phyloP scores from a whole-genome alignment of 768 basidiomycete species.

The Tylopilus felleus region DNA sequence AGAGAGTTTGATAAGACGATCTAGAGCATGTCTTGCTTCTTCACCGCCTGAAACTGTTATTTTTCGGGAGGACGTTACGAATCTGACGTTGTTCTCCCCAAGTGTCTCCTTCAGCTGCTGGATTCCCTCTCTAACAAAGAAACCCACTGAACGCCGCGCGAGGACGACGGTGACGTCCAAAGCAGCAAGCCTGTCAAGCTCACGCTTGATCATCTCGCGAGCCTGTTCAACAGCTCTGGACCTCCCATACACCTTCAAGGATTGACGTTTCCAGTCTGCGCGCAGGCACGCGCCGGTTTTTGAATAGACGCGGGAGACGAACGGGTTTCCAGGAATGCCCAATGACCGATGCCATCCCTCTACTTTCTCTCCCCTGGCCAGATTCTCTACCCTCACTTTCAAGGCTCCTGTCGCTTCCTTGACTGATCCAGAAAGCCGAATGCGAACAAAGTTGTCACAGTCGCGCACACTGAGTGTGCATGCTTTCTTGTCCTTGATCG shows the following conservation, averaged over 20 bases:
- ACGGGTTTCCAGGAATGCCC: conserved; percentile 22
- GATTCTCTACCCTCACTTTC: conserved; percentile 57
- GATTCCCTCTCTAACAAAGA: conserved; percentile 50
- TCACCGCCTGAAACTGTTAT: conserved; percentile 56
- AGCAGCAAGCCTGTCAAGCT: conserved; percentile 46
- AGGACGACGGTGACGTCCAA: conserved; percentile 41
- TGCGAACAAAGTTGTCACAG: conserved; percentile 27
- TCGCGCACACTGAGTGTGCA: conserved; percentile 33
- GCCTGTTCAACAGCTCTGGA: conserved; percentile 39
- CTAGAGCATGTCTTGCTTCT: conserved; percentile 47
- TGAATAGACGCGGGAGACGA: conserved; percentile 33
- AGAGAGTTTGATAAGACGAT: conserved; percentile 43
- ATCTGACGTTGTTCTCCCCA: conserved; percentile 50
- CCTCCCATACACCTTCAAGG: conserved; percentile 47
- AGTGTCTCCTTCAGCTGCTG: conserved; percentile 48
- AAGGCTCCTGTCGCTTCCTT: conserved; percentile 52
- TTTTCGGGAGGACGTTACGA: conserved; percentile 40
- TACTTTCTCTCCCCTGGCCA: conserved; percentile 50
- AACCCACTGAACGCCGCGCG: conserved; percentile 40
- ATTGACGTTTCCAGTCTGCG: conserved; percentile 42
- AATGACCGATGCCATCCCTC: conserved; percentile 51
- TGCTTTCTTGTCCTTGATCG: conserved; percentile 36
- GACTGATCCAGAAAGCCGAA: conserved; percentile 49
- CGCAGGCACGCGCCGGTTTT: conserved; percentile 44
- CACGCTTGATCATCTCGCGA: conserved; percentile 41